phyloP scores from a whole-genome alignment of 192 early-diverging fungal genomes.

The Jimgerdemannia flammicorona region DNA sequence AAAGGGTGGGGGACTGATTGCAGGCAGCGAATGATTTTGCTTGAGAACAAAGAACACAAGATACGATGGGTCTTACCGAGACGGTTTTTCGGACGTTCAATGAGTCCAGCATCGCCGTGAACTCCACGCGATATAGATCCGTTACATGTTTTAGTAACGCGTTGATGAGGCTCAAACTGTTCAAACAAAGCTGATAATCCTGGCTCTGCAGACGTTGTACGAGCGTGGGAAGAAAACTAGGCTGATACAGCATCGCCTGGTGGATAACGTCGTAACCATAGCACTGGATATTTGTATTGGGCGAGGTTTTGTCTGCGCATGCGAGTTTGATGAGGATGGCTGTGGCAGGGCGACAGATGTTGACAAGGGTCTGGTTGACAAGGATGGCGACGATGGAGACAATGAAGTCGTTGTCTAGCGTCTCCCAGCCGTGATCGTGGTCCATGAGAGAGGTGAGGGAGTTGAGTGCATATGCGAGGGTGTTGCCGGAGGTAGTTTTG shows the following conservation, averaged over 20 bases:
- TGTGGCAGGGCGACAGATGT: slow-evolving; percentile 67
- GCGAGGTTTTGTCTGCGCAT: slow-evolving; percentile 26
- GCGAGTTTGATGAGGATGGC: slow-evolving; percentile 65
- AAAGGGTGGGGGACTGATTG: slow-evolving; percentile 8
- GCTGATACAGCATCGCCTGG: slow-evolving; percentile 40
- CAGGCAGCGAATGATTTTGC: no score
- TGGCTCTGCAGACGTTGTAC: slow-evolving; percentile 53
- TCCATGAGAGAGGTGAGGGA: slow-evolving; percentile 64
- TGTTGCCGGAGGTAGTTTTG: slow-evolving; percentile 55
- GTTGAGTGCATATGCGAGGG: slow-evolving; percentile 64
- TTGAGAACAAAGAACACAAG: not conserved
- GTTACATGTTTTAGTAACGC: slow-evolving; percentile 59
- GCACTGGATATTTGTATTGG: slow-evolving; percentile 29
- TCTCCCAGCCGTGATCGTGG: slow-evolving; percentile 61
- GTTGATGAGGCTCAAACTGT: slow-evolving; percentile 60
- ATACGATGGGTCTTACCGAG: slow-evolving; percentile 23
- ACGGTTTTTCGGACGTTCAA: slow-evolving; percentile 46
- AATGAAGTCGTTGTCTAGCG: slow-evolving; percentile 45
- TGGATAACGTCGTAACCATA: slow-evolving; percentile 54
- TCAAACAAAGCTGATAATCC: slow-evolving; percentile 61
- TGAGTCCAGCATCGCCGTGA: slow-evolving; percentile 46
- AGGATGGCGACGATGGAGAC: slow-evolving; percentile 50
- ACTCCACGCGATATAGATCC: slow-evolving; percentile 40
- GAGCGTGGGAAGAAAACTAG: slow-evolving; percentile 43
- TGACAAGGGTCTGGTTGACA: slow-evolving; percentile 62